Evolutionary conservation across 1,139 yeast species (phyloP).

Genomic region (Blastobotrys capitulatus): DNA sequence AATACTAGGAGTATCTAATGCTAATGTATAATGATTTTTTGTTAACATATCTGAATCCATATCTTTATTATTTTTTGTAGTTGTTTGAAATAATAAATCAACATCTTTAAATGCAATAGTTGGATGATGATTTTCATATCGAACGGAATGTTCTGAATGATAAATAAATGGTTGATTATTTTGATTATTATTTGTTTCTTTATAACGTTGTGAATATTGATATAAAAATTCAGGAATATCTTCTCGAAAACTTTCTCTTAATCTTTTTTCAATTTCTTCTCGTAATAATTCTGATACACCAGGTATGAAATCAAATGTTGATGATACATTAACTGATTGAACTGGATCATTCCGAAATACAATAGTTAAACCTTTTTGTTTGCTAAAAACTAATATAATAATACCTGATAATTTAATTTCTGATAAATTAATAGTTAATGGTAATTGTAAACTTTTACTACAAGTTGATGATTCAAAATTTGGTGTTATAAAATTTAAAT

Average conservation of each 20-base stretch:
- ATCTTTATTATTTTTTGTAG: neutral
- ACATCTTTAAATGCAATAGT: conserved; percentile 4
- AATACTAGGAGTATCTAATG: conserved; percentile 2
- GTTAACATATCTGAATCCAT: neutral
- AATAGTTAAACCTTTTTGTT: conserved; percentile 62
- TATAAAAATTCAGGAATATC: conserved; percentile 72
- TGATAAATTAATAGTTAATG: conserved; percentile 57
- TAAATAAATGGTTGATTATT: conserved; percentile 3
- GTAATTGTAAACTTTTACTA: conserved; percentile 59
- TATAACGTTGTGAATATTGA: conserved; percentile 38
- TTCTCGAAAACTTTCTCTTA: conserved; percentile 67
- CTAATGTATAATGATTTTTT: conserved; percentile 1
- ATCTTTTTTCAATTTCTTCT: conserved; percentile 61
- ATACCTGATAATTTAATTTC: conserved; percentile 61
- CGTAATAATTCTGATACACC: conserved; percentile 67
- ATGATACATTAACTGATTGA: conserved; percentile 64
- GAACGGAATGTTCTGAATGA: conserved; percentile 6
- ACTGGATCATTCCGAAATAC: conserved; percentile 74
- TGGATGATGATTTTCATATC: neutral
- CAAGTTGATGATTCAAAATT: conserved; percentile 38
- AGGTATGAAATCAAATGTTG: conserved; percentile 70
- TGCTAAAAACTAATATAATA: conserved; percentile 63
- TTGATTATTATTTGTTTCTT: neutral
- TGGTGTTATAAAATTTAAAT: conserved; percentile 43
- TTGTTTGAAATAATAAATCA: neutral